These are phyloP conservation scores for Chlorella ohadii DNA, from an alignment of 139 green algal genomes.

Conservation along the genomic window DNA sequence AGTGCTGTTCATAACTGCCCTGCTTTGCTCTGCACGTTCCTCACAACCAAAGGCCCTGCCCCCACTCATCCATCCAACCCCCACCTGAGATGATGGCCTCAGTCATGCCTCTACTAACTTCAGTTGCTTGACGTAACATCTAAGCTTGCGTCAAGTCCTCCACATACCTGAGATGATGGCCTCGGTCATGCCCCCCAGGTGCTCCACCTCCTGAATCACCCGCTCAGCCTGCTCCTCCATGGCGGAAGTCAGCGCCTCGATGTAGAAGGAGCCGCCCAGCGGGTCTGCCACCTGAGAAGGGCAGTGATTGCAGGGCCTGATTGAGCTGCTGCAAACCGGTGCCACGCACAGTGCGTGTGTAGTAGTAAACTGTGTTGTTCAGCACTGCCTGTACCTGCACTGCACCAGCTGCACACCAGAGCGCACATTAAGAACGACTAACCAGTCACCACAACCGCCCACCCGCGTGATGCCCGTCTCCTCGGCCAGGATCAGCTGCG, in stretches of 20 bases:
- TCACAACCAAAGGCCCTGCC: too few relatives aligned
- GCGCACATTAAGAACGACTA: too few relatives aligned
- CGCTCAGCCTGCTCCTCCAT: conserved; percentile 57
- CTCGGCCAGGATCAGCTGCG: conserved; percentile 74
- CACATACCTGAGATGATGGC: conserved; percentile 60
- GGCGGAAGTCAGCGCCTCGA: conserved; percentile 66
- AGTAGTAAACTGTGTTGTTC: too few relatives aligned
- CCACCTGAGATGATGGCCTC: conserved; percentile 50
- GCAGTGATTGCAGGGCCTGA: too few relatives aligned
- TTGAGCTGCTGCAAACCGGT: too few relatives aligned
- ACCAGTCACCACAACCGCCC: background rate
- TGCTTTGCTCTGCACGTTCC: too few relatives aligned
- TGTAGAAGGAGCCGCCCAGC: conserved; percentile 74
- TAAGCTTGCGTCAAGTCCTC: too few relatives aligned
- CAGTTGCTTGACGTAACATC: too few relatives aligned
- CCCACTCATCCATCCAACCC: too few relatives aligned
- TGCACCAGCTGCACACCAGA: background rate
- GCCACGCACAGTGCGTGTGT: too few relatives aligned
- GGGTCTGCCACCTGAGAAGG: conserved; percentile 62
- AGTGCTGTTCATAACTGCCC: too few relatives aligned
- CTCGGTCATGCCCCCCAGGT: conserved; percentile 71
- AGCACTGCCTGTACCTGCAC: background rate
- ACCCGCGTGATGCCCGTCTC: conserved; percentile 66
- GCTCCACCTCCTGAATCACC: conserved; percentile 69
- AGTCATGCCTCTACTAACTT: conserved; percentile 79